phyloP scores from a whole-genome alignment of 2,329 filamentous ascomycete species.

The Phialocephala sp. region DNA sequence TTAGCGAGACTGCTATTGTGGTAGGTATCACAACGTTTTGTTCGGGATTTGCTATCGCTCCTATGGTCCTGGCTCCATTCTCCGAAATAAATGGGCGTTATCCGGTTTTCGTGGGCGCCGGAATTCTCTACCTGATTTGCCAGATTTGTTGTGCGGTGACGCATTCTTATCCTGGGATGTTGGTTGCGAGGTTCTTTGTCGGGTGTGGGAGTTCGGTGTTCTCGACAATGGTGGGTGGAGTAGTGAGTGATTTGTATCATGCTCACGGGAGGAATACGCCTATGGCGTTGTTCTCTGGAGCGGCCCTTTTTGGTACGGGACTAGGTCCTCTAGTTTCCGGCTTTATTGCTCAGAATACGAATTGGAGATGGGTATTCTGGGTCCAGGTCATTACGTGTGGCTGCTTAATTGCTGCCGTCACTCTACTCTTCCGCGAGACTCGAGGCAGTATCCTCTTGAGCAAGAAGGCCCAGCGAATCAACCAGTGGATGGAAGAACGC shows the following conservation, averaged over 20 bases:
- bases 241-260: conserved; percentile 85
- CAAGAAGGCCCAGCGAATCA: conserved; percentile 74
- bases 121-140: conserved; percentile 72
- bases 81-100: conserved; percentile 87
- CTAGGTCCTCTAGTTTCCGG: conserved; percentile 75
- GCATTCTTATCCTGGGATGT: conserved; percentile 71
- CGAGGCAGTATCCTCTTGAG: conserved; percentile 80
- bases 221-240: conserved; percentile 89
- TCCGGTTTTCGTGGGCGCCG: conserved; percentile 79
- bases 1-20: conserved; percentile 69
- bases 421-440: conserved; percentile 79
- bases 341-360: conserved; percentile 68
- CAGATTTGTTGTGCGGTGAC: conserved; percentile 78
- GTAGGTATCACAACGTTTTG: conserved; percentile 84
- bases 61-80: conserved; percentile 88
- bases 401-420: conserved; percentile 66
- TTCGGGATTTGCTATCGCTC: conserved; percentile 77
- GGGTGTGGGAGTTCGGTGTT: conserved; percentile 81
- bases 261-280: conserved; percentile 81
- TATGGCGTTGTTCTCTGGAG: conserved; percentile 87
- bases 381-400: conserved; percentile 76
- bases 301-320: conserved; percentile 79
- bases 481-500: conserved; percentile 77
- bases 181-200: conserved; percentile 75
- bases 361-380: conserved; percentile 91